Base-by-base conservation (phyloP, 2,329 filamentous ascomycete genomes). In the Aspergillus sojae region DNA sequence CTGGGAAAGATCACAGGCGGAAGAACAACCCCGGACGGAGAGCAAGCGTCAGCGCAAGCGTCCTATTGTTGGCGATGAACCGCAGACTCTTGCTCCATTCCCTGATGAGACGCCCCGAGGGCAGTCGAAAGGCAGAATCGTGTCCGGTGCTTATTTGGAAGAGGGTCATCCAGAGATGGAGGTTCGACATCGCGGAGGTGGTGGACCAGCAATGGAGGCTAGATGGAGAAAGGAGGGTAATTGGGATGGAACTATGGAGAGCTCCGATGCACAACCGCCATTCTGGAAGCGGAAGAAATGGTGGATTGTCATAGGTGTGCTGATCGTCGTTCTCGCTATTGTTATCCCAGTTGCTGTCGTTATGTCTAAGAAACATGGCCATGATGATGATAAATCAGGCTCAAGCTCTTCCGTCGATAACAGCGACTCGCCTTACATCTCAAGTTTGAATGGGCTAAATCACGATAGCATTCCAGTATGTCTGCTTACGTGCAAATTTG, bases 111-210 rank as follows among this genome's bases (percentile, higher is more conserved):
- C 73, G 52, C 74, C 79, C 12, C 74, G 78, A 46, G 80, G 79
- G 57, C 76, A 76, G 48, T 84, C 83, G 67, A 86, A 87, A 72
- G 83, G 83, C 62, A 81, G 90, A 65, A 82, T 91, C n/a, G 88
- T 90, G 23, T 92, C 90, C 66, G 90, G 89, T 23, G 88, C 88
- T 0, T 78, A 90, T 21, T 80, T 91, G 68, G 90, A 92, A 71
- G 90, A 92, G 74, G 90, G 89, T 0, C 75, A 73, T 53, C 72
- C 78, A 72, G 85, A 74, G 81, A 84, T 76, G 79, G 84, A 72
- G 67, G 77, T 81, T 58, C 77, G 80, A 62, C 80, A 84, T 48
- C 72, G 76, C 65, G 71, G 75, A 43, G 73, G 72, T 48, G 72
- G 72, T 57, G 72, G 74, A 30, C 58, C 67, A 41, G 63, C 66